Base-by-base conservation (phyloP, 2,329 filamentous ascomycete genomes). In the Harringtonia aguacate region DNA sequence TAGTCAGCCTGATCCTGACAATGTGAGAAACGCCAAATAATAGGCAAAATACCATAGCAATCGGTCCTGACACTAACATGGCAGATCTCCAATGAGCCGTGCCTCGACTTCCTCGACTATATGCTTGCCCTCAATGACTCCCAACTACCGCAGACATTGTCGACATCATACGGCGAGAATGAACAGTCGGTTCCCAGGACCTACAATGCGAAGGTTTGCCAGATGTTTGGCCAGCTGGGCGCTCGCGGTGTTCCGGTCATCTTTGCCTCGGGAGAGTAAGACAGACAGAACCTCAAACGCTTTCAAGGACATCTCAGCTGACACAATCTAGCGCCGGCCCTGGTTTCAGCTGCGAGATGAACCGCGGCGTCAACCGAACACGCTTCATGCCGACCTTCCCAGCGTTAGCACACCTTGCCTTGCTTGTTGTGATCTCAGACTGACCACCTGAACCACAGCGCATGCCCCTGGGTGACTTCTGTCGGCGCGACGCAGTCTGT, bases 401-500 rank as follows among this genome's bases (percentile, higher is more conserved):
- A 0, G 73, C 71, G 33, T 46, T 36, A 36, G 45, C 40, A 14
- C 15, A 9, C 8, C 5, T 9, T 14, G 8, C 4, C 30, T 33
- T 13, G 8, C 5, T 33, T 8, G 13, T n/a, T 35, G n/a, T 29
- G 18, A 7, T 34, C 18, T 27, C 41, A 30, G 29, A 39, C 14
- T 22, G 18, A 30, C 20, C 14, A 14, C 31, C 6, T 6, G 7
- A 21, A 22, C 10, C 8, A 28, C 15, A 46, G 45, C 1, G 70
- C 72, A 0, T 86, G 81, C 53, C 81, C 80, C 0, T 85, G 75
- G 56, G 72, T 85, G 10, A 85, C 81, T 1, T 63, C 71, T 2
- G 73, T 85, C 2, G 81, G 82, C 8, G 80, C 73, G 2, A 79
- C 76, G 2, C 35, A 63, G 13, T 35, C 63, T 48, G 52, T 51